phyloP scores from a whole-genome alignment of 306 rosid genomes.

The Cyamopsis tetragonoloba region DNA sequence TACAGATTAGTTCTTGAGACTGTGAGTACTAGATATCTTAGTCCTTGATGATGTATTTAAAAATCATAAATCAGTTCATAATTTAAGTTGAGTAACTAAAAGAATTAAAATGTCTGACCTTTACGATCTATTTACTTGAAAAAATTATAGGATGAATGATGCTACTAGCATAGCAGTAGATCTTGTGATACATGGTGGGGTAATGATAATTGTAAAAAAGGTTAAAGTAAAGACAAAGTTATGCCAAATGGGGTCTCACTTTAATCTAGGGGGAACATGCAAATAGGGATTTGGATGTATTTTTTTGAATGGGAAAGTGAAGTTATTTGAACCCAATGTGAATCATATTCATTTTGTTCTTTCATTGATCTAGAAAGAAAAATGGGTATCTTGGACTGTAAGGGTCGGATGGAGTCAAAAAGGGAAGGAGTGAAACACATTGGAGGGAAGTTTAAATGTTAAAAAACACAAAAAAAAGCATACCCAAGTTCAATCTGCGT shows the following conservation, averaged over 20 bases:
- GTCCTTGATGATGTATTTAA: too few species aligned
- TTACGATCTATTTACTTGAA: too few species aligned
- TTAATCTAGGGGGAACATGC: constrained; percentile 34
- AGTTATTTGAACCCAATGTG: constrained; percentile 52
- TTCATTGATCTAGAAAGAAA: constrained; percentile 37
- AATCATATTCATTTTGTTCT: constrained; percentile 28
- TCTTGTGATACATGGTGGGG: constrained; percentile 42
- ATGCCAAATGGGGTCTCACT: constrained; percentile 40
- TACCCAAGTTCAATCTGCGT: constrained; percentile 18
- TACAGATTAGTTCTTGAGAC: too few species aligned
- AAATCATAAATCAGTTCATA: too few species aligned
- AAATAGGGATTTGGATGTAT: constrained; percentile 32
- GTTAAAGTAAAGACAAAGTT: constrained; percentile 46
- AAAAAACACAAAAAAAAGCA: constrained; percentile 35
- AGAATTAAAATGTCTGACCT: too few species aligned
- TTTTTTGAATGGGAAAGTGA: constrained; percentile 44
- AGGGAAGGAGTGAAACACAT: constrained; percentile 33
- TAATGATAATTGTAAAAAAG: constrained; percentile 47
- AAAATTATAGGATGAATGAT: neutral
- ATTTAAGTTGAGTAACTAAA: too few species aligned
- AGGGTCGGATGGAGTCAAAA: constrained; percentile 42
- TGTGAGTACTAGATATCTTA: too few species aligned
- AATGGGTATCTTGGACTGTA: constrained; percentile 62
- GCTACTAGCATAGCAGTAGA: constrained; percentile 1
- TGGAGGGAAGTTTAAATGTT: constrained; percentile 38